Base-by-base conservation (phyloP, 2,329 filamentous ascomycete genomes). In the Fusarium brevicatenulatum region DNA sequence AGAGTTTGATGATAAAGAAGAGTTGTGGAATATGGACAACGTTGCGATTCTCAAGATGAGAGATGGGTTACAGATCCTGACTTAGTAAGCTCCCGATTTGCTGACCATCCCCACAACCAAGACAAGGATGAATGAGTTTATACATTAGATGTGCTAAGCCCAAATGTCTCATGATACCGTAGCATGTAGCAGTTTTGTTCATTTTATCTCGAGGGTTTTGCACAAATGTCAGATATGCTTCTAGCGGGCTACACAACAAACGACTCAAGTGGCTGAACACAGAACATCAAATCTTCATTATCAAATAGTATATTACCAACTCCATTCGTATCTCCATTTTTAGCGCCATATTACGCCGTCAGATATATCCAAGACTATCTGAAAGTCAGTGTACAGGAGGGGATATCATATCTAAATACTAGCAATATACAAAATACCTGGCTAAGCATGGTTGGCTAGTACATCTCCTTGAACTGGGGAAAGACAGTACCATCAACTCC, bases 381-480 rank as follows among this genome's bases (percentile, higher is more conserved):
- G 23, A 15, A 25, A 32, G 34, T 28, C 9, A 52, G 34, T 56
- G 55, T 52, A 46, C 60, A 65, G 32, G 47, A 57, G 23, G 36
- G 52, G 63, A 71, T 53, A 69, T 52, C 50, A 69, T 55, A 44
- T 55, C 32, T 23, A 62, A 55, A 52, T 39, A 36, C 15, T 23
- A 37, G 25, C 7, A 18, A 34, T 36, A 10, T 42, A 46, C 23
- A 40, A 25, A 40, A 28, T 32, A 9, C 25, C 15, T 9, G 10
- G 32, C n/a, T 18, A 12, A 11, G n/a, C 39, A 47, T 34, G 25
- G 5, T 49, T n/a, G n/a, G 18, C 50, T 73, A 84, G 61, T 82
- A 82, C 81, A 84, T 80, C 42, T 84, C 82, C 47, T 77, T 78
- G 19, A 84, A 77, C 28, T 83, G 81, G 28, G 78, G 66, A 65